Base-by-base conservation (phyloP, 768 basidiomycete genomes). In the Suillus variegatus region DNA sequence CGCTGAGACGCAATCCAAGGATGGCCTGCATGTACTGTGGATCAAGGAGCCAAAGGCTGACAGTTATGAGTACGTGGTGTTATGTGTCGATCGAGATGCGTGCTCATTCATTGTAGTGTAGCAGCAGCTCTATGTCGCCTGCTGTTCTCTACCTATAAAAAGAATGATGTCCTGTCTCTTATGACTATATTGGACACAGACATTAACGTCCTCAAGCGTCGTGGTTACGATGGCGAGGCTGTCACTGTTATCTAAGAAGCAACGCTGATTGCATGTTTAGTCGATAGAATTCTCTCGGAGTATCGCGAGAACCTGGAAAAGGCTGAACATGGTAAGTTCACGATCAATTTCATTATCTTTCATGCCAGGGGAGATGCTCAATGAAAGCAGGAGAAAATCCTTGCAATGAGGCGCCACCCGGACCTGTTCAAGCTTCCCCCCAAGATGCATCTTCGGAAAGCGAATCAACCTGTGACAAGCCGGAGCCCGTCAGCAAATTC, bases 151-250 rank as follows among this genome's bases (percentile, higher is more conserved):
- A 81, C 85, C 1, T 88, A 89, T 2, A 89, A 90, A 74, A 84
- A 88, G 20, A 92, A 94, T 70, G 95, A 98, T 73, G 88, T 91
- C 0, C 79, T 97, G 16, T 76, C 97, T 10, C 88, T 97, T 67
- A 91, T 93, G 85, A 96, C 94, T 0, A 93, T 98, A 55, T 82
- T 98, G 20, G 92, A 92, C 0, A 96, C 95, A 0, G 91, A 94
- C 64, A 76, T 97, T n/a, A 82, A 87, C 56, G 87, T 91, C 13
- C 78, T 96, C 64, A 88, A 88, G 68, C 80, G 92, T 38, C 81
- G 93, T 65, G 94, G 93, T 9, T 95, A 92, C 74, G 92, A 93
- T 74, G 89, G 91, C 90, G 71, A 44, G 77, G 64, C 8, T 47
- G 44, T 41, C 25, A 10, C 9, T 51, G 38, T 43, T 5, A 32